A percentile compares a stretch with the other conserved stretches of the same genome.
Evolutionary conservation across 2,329 filamentous ascomycete genomes (phyloP).

Genomic region (Aspergillus felis): DNA sequence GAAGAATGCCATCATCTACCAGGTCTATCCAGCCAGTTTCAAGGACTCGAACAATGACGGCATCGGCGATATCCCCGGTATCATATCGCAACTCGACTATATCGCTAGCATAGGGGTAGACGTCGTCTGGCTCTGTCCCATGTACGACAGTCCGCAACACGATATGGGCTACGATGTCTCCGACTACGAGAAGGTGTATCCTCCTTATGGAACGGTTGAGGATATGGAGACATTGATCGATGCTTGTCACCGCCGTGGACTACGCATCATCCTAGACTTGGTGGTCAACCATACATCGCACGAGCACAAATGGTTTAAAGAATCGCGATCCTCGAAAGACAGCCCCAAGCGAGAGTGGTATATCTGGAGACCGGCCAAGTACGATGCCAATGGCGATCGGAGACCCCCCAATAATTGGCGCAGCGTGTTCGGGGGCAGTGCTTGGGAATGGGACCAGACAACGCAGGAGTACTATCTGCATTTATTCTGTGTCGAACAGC

Average conservation of each 20-base stretch:
- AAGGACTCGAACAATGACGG: slow-evolving; percentile 50
- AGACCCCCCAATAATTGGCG: slow-evolving; percentile 69
- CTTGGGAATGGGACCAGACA: slow-evolving; percentile 60
- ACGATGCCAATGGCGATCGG: slow-evolving; percentile 53
- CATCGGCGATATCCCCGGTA: slow-evolving; percentile 61
- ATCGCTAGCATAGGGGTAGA: slow-evolving; percentile 58
- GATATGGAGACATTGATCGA: slow-evolving; percentile 61
- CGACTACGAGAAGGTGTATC: slow-evolving; percentile 59
- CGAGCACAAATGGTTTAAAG: slow-evolving; percentile 67
- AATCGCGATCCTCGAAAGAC: slow-evolving; percentile 57
- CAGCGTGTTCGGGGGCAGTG: slow-evolving; percentile 38
- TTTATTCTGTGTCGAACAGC: slow-evolving; percentile 70
- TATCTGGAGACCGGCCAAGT: slow-evolving; percentile 51
- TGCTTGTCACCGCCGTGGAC: slow-evolving; percentile 57
- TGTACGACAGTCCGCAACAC: slow-evolving; percentile 49
- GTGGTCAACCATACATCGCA: slow-evolving; percentile 75
- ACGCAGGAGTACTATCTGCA: slow-evolving; percentile 73
- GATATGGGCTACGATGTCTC: slow-evolving; percentile 53
- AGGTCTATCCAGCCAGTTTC: slow-evolving; percentile 58
- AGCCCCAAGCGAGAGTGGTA: slow-evolving; percentile 67
- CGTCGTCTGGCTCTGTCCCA: slow-evolving; percentile 52
- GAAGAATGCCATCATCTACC: slow-evolving; percentile 40
- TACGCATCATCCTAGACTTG: slow-evolving; percentile 69
- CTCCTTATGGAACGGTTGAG: slow-evolving; percentile 61
- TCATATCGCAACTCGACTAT: slow-evolving; percentile 62